Evolutionary conservation across 2,329 filamentous ascomycete species (phyloP).

Genomic region (Venturiaceae sp.): DNA sequence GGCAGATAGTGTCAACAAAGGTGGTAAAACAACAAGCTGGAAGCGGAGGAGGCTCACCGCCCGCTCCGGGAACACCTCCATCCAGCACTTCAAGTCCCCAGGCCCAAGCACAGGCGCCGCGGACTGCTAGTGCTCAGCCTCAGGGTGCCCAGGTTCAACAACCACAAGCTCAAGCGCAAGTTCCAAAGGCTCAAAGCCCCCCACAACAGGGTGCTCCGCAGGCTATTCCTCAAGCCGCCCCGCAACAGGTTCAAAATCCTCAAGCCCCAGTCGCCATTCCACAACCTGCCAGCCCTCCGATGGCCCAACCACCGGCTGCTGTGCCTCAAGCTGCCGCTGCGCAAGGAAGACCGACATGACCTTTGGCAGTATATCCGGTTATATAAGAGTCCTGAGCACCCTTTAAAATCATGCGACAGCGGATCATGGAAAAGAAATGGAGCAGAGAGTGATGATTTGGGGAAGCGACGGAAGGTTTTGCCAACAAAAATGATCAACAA

Average conservation of each 20-base stretch:
- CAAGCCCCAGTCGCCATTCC: neutral
- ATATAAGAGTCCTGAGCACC: no score
- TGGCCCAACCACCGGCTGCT: neutral
- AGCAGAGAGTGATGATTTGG: no score
- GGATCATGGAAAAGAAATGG: no score
- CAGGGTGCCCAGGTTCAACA: neutral
- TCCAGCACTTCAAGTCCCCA: neutral
- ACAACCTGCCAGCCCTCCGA: neutral
- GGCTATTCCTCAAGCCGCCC: neutral
- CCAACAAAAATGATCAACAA: no score
- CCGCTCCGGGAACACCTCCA: neutral
- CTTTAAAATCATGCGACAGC: no score
- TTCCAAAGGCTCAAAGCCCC: neutral
- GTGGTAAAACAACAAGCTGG: slow-evolving; percentile 15
- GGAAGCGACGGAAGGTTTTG: no score
- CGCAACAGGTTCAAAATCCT: neutral
- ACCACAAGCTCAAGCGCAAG: neutral
- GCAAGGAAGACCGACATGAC: neutral
- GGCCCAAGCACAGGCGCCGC: neutral
- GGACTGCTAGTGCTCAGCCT: neutral
- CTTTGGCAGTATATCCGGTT: no score
- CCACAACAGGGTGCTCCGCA: neutral
- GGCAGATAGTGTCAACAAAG: slow-evolving; percentile 44
- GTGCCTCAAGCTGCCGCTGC: neutral
- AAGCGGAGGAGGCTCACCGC: neutral